These are phyloP conservation scores for Bothriochloa decipiens DNA, from an alignment of 176 grass and related monocot species.

Conservation along the genomic window DNA sequence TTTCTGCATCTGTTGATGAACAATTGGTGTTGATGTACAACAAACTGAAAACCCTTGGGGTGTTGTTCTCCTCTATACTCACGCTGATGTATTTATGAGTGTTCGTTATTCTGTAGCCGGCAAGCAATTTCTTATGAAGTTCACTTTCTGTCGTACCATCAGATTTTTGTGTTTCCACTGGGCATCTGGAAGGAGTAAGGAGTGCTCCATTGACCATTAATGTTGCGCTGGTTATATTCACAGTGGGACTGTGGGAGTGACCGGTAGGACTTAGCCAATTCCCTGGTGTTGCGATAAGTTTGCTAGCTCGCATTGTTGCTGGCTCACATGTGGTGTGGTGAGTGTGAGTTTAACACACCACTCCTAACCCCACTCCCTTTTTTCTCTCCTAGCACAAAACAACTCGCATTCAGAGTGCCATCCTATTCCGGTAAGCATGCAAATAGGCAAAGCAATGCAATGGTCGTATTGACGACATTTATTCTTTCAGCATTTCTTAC, in stretches of 20 bases:
- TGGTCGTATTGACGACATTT: background rate
- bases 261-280: too few species aligned
- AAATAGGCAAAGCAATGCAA: background rate
- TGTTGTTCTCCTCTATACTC: background rate
- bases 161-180: slow-evolving; percentile 8
- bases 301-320: background rate
- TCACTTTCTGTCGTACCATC: background rate
- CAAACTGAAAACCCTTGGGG: background rate
- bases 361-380: background rate
- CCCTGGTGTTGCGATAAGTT: background rate
- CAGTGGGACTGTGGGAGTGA: too few species aligned
- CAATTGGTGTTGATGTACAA: background rate
- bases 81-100: background rate
- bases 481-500: background rate
- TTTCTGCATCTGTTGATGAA: background rate
- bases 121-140: background rate
- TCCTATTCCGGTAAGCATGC: background rate
- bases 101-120: slow-evolving; percentile 5
- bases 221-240: background rate
- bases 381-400: background rate
- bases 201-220: background rate
- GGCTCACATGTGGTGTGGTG: background rate
- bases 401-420: background rate
- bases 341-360: background rate
- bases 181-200: background rate